Base-by-base conservation (phyloP, 345 rosid species). In the Kandelia obovata region DNA sequence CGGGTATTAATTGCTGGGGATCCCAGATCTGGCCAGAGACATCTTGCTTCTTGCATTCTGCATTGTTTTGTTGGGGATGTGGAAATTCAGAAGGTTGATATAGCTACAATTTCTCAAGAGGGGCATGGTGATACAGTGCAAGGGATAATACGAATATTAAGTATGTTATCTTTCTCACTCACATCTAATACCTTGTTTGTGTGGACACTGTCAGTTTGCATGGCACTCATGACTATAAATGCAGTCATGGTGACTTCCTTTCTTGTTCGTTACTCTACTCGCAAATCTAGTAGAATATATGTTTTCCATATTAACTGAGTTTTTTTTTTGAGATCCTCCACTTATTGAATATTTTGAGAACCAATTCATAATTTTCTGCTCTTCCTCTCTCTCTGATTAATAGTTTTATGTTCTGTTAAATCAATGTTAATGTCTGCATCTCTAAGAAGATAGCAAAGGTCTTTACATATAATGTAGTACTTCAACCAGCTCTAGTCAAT, bases 61-160 rank as follows among this genome's bases (percentile, higher is more conserved):
- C 92, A 87, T 62, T 86, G 92, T 83, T 95, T 87, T 64, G 73
- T 83, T 68, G 99, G 97, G 61, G 85, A 86, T 71, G 81, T 81
- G 65, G 97, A 88, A 83, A 80, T 95, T 79, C 96, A 83, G 71
- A 92, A 95, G 83, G 82, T 95, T 69, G 99, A 95, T 81, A 66
- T 91, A 65, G 97, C 99, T 53, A 90, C 96, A 51, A 81, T 86
- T 77, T 89, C 91, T 61, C 96, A 87, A 84, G 99, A 92, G 79
- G 99, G 96, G 51, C 89, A 82, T 68, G 97, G 95, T 72, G 92
- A 95, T 83, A 75, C 85, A 75, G 84, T 85, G 83, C 92, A 84
- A 61, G 97, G 99, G 75, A 66, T 95, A 60, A 81, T 93, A 32
- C 87, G 68, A 79, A 82, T 95, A 69, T 74, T 95, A 78, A 87